These are phyloP conservation scores for Pestalotiopsis sp. DNA, from an alignment of 2,329 filamentous ascomycete genomes.

Conservation along the genomic window DNA sequence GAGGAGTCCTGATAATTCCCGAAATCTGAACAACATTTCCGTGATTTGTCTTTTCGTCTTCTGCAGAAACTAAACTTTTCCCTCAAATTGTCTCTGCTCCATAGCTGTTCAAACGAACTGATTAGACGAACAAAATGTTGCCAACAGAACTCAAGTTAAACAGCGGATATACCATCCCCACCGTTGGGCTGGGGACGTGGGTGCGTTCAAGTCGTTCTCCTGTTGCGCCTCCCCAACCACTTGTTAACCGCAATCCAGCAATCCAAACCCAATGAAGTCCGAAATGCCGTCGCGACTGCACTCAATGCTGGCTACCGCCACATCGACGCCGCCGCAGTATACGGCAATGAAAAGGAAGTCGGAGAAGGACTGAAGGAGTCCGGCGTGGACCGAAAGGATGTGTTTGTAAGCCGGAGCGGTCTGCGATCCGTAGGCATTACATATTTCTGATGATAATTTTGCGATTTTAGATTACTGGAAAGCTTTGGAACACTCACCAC, in stretches of 20 bases:
- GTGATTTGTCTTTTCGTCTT: not conserved
- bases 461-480: slow-evolving; percentile 11
- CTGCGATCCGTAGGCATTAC: not conserved
- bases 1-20: not conserved
- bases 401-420: slow-evolving; percentile 2
- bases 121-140: not conserved
- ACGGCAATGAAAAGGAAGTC: slow-evolving; percentile 55
- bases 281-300: slow-evolving; percentile 29
- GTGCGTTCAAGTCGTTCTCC: slow-evolving; percentile 17
- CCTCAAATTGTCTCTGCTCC: not conserved
- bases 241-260: slow-evolving; percentile 9
- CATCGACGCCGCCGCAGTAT: slow-evolving; percentile 58
- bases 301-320: slow-evolving; percentile 54
- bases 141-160: slow-evolving; percentile 27
- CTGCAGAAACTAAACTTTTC: not conserved
- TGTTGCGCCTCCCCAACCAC: not conserved
- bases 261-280: slow-evolving; percentile 18
- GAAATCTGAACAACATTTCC: not conserved
- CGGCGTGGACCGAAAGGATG: slow-evolving; percentile 14
- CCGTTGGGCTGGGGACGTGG: slow-evolving; percentile 35
- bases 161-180: slow-evolving; percentile 32
- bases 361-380: slow-evolving; percentile 24
- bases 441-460: not conserved
- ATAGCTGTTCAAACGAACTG: not conserved
- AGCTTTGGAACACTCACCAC: slow-evolving; percentile 31